Conservation (phyloP, 495 filamentous ascomycete genomes). For the Geopyxis carbonaria region DNA sequence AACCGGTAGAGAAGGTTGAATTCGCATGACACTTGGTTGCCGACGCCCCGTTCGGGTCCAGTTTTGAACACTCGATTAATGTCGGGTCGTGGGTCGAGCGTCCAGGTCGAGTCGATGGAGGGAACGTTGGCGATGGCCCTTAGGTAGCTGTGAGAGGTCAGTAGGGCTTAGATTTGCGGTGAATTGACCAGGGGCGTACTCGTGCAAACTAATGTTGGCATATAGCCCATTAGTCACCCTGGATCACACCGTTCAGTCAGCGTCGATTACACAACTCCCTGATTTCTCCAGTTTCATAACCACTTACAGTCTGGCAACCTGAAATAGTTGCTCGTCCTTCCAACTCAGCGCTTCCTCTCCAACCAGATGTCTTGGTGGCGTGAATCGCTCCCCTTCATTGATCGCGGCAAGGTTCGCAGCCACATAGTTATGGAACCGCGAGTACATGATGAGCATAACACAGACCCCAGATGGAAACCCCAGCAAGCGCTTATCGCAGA, state of each 20-base stretch:
- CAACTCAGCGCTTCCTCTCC: constrained; percentile 1
- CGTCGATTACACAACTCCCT: no score
- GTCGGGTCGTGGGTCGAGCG: constrained; percentile 23
- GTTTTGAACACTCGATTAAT: constrained; percentile 12
- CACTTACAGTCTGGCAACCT: constrained; percentile 25
- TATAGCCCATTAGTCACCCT: constrained; percentile 28
- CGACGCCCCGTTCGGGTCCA: constrained; percentile 29
- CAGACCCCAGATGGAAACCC: constrained; percentile 34
- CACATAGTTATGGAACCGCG: constrained; percentile 31
- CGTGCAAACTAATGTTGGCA: constrained; percentile 25
- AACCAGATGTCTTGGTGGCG: background rate
- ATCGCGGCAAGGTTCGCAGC: constrained; percentile 26
- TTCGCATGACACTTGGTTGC: constrained; percentile 54
- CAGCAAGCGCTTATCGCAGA: constrained; percentile 33
- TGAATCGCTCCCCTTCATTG: constrained; percentile 31
- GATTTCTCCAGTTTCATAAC: background rate
- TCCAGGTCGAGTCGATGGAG: constrained; percentile 12
- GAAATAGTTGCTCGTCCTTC: constrained; percentile 29
- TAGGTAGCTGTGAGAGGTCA: constrained; percentile 18
- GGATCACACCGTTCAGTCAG: background rate
- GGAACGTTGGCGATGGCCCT: constrained; percentile 19
- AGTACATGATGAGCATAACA: constrained; percentile 30
- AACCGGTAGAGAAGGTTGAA: constrained; percentile 61
- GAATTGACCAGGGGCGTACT: no score
- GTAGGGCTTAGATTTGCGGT: constrained; percentile 17